phyloP scores from a whole-genome alignment of 2,329 filamentous ascomycete species.

The Xylariaceae sp. region DNA sequence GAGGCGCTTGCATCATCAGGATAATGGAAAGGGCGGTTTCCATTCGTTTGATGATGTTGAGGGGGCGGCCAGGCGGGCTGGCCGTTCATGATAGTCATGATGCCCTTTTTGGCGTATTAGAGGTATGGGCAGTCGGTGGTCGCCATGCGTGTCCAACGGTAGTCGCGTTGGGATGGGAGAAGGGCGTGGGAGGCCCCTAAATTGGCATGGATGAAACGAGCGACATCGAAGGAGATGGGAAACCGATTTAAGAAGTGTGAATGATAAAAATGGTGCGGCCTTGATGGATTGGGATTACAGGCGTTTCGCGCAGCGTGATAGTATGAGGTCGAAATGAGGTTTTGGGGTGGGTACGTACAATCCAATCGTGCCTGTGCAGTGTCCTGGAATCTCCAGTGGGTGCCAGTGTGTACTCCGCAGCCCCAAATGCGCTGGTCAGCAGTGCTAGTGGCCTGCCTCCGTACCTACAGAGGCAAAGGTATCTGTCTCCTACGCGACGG shows the following conservation, averaged over 20 bases:
- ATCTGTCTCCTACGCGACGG: too few relatives aligned
- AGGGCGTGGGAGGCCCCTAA: slow-evolving; percentile 42
- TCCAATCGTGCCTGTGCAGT: background rate
- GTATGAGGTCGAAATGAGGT: slow-evolving; percentile 47
- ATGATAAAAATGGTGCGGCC: slow-evolving; percentile 38
- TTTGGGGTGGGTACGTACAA: slow-evolving; percentile 14
- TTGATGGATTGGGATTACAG: slow-evolving; percentile 48
- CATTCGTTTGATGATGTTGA: slow-evolving; percentile 34
- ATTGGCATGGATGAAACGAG: slow-evolving; percentile 46
- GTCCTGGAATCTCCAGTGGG: background rate
- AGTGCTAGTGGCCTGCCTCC: too few relatives aligned
- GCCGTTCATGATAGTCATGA: slow-evolving; percentile 65
- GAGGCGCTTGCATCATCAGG: slow-evolving; percentile 56
- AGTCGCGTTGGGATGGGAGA: slow-evolving; percentile 48
- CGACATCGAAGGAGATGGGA: slow-evolving; percentile 50
- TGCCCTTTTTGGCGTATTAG: slow-evolving; percentile 44
- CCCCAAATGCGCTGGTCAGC: too few relatives aligned
- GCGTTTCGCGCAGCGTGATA: slow-evolving; percentile 48
- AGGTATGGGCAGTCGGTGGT: slow-evolving; percentile 43
- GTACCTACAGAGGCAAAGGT: too few relatives aligned
- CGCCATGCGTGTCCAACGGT: slow-evolving; percentile 51
- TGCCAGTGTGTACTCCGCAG: slow-evolving; percentile 14
- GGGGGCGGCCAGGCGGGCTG: slow-evolving; percentile 59
- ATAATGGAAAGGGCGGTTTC: slow-evolving; percentile 48
- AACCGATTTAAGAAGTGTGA: slow-evolving; percentile 33